Evolutionary conservation across 768 basidiomycete genomes (phyloP).

Genomic region (Tricholoma saponaceum): DNA sequence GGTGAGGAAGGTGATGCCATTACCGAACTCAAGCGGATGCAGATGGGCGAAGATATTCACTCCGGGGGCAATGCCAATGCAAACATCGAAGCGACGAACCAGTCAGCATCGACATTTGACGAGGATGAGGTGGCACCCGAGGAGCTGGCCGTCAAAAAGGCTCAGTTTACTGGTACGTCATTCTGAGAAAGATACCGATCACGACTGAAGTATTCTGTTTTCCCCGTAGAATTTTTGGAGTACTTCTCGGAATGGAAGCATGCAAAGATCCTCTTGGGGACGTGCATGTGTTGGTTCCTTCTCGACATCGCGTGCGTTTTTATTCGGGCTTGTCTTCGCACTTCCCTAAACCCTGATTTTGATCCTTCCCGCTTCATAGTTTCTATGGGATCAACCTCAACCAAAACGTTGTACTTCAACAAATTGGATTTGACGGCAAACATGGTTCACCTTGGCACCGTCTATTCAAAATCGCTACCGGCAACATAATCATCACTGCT

Average conservation of each 20-base stretch:
- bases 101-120: too few species aligned
- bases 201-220: background rate
- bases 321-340: background rate
- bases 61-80: slow-evolving; percentile 1
- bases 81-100: too few species aligned
- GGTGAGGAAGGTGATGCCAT: slow-evolving; percentile 21
- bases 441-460: slow-evolving; percentile 57
- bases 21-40: slow-evolving; percentile 31
- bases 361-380: slow-evolving; percentile 22
- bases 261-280: slow-evolving; percentile 62
- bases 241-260: slow-evolving; percentile 78
- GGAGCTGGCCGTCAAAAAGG: slow-evolving; percentile 35
- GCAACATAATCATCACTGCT: slow-evolving; percentile 67
- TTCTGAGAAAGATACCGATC: background rate
- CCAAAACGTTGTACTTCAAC: slow-evolving; percentile 71
- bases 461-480: slow-evolving; percentile 63
- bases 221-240: slow-evolving; percentile 46
- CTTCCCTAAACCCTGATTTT: background rate
- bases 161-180: slow-evolving; percentile 45
- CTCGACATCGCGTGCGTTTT: slow-evolving; percentile 60
- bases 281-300: slow-evolving; percentile 69
- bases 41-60: slow-evolving; percentile 24
- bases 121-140: slow-evolving; percentile 8
- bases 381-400: slow-evolving; percentile 76
- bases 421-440: slow-evolving; percentile 64